These are phyloP conservation scores for Pseudocercospora fijiensis DNA, from an alignment of 2,329 filamentous ascomycete species.

Conservation along the genomic window DNA sequence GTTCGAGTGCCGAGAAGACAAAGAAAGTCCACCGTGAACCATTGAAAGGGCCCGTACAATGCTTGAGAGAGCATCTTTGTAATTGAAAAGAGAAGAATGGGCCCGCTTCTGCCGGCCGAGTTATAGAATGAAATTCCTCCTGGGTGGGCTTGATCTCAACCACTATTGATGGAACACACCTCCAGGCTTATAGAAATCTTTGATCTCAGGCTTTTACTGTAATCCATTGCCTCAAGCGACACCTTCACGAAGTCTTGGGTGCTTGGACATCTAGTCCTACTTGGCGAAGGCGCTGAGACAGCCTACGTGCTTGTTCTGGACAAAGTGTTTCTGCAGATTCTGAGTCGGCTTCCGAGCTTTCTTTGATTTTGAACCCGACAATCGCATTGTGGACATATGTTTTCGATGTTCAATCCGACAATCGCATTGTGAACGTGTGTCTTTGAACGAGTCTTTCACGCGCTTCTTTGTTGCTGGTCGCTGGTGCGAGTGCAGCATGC, in stretches of 20 bases:
- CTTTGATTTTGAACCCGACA: neutral
- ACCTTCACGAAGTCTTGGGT: neutral
- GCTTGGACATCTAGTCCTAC: neutral
- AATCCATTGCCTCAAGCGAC: neutral
- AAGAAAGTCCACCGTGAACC: neutral
- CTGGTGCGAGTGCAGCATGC: neutral
- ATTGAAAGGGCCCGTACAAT: neutral
- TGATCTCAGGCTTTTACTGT: neutral
- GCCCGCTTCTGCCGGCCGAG: neutral
- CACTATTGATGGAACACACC: neutral
- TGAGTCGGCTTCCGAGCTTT: neutral
- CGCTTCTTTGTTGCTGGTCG: neutral
- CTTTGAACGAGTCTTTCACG: neutral
- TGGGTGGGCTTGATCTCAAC: neutral
- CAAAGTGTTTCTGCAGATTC: neutral
- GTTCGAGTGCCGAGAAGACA: neutral
- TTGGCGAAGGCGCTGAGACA: neutral
- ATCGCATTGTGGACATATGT: neutral
- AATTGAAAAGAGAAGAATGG: neutral
- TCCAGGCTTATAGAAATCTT: neutral
- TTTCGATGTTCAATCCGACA: neutral
- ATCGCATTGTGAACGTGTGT: neutral
- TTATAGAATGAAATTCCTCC: neutral
- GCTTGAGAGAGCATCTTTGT: neutral
- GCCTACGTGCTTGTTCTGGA: neutral